These are phyloP conservation scores for Beauveria pseudobassiana DNA, from an alignment of 2,329 filamentous ascomycete genomes.

Conservation along the genomic window DNA sequence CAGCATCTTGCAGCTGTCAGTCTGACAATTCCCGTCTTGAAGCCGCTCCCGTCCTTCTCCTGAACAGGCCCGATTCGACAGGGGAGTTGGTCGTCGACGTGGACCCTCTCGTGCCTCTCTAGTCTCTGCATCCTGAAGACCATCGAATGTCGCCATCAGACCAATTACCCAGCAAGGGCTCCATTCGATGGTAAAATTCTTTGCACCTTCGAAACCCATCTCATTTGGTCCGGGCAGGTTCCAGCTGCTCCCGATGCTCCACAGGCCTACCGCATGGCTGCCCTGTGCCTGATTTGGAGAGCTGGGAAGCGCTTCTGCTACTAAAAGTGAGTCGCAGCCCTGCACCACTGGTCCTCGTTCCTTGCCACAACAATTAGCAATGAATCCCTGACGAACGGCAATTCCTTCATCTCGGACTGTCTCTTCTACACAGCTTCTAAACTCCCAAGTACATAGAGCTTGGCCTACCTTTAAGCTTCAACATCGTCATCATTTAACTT, in stretches of 20 bases:
- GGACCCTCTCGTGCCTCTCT: background rate
- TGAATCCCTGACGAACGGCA: background rate
- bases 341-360: background rate
- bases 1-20: background rate
- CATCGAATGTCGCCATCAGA: slow-evolving; percentile 2
- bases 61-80: background rate
- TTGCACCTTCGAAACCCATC: background rate
- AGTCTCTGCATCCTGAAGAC: background rate
- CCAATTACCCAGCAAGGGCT: background rate
- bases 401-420: background rate
- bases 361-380: background rate
- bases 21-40: slow-evolving; percentile 5
- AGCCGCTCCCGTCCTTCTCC: background rate
- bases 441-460: background rate
- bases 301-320: background rate
- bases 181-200: background rate
- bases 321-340: background rate
- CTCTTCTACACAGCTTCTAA: background rate
- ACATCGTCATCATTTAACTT: background rate
- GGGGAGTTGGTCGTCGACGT: too few relatives aligned
- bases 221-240: background rate
- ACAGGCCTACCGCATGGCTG: slow-evolving; percentile 1
- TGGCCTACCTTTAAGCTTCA: background rate
- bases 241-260: background rate
- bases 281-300: background rate